These are phyloP conservation scores for Maudiozyma humilis DNA, from an alignment of 1,139 yeast genomes.

Conservation along the genomic window DNA sequence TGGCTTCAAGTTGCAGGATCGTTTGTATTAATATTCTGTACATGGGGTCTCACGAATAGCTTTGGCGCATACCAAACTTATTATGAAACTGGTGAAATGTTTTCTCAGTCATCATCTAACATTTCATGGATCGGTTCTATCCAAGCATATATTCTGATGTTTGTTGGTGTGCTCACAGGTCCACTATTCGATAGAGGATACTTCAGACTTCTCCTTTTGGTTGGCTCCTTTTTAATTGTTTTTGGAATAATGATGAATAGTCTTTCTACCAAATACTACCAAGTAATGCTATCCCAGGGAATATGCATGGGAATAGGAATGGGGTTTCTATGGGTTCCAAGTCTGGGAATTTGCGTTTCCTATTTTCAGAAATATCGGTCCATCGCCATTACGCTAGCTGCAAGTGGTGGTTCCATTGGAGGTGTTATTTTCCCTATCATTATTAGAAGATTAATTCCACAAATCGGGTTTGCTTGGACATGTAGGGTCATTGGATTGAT, in stretches of 20 bases:
- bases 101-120: not conserved
- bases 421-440: constrained; percentile 4
- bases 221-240: constrained; percentile 1
- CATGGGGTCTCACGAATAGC: constrained; percentile 3
- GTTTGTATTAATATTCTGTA: not conserved
- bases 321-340: constrained; percentile 3
- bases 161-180: constrained; percentile 3
- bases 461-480: constrained; percentile 3
- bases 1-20: constrained; percentile 1
- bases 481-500: constrained; percentile 2
- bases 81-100: constrained; percentile 2
- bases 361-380: constrained; percentile 1
- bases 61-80: constrained; percentile 4
- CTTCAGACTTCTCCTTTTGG: not conserved
- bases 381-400: constrained; percentile 1
- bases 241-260: constrained; percentile 4
- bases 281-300: constrained; percentile 3
- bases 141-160: constrained; percentile 2
- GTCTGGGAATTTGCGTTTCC: not conserved
- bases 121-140: constrained; percentile 3
- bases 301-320: constrained; percentile 3
- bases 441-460: not conserved
- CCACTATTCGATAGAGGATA: constrained; percentile 2
- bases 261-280: not conserved
- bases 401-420: constrained; percentile 4